Conservation (phyloP, 1,139 yeast genomes). For the Yamadazyma conglobata region DNA sequence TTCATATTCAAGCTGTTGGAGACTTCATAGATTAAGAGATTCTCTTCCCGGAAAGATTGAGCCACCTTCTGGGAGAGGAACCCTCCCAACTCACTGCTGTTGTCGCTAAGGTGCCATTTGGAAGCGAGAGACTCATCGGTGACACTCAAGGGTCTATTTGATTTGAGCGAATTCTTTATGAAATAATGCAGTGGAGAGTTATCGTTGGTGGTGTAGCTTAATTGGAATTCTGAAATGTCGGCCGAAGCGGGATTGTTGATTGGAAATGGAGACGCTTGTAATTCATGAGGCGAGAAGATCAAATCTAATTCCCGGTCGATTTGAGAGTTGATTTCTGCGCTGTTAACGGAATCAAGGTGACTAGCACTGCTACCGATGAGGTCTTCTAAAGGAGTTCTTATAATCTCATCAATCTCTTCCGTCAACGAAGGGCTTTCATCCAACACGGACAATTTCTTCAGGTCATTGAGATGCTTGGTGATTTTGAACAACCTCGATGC, state of each 20-base stretch:
- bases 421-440: conserved; percentile 16
- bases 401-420: conserved; percentile 23
- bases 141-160: conserved; percentile 5
- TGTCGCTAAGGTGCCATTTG: conserved; percentile 2
- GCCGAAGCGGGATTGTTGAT: conserved; percentile 2
- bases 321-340: conserved; percentile 18
- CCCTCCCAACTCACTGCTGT: background rate
- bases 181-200: conserved; percentile 13
- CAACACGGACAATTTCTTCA: conserved; percentile 4
- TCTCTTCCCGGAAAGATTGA: conserved; percentile 8
- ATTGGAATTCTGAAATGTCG: conserved; percentile 10
- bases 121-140: conserved; percentile 5
- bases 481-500: conserved; percentile 31
- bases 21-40: conserved; percentile 9
- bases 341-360: conserved; percentile 16
- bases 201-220: conserved; percentile 8
- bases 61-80: conserved; percentile 4
- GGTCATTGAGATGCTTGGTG: conserved; percentile 14
- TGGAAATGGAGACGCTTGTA: conserved; percentile 11
- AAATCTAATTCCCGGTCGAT: conserved; percentile 27
- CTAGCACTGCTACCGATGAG: conserved; percentile 16
- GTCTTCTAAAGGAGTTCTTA: conserved; percentile 25
- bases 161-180: conserved; percentile 6
- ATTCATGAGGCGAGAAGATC: conserved; percentile 26
- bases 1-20: conserved; percentile 12